Evolutionary conservation across 1,284 basidiomycete genomes (phyloP).

Genomic region (Tilletia horrida): DNA sequence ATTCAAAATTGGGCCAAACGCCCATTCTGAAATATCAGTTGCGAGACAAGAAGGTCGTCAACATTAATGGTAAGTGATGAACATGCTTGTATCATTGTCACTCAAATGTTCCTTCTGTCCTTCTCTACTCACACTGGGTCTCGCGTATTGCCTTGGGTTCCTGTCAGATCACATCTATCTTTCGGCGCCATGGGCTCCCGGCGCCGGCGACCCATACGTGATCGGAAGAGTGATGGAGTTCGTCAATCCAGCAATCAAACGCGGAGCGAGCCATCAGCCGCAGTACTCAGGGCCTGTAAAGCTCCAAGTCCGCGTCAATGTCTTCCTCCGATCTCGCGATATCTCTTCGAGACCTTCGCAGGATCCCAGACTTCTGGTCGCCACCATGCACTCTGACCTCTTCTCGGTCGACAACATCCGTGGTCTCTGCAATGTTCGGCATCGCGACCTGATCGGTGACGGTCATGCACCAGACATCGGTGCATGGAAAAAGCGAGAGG

Average conservation of each 20-base stretch:
- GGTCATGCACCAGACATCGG: constrained; percentile 66
- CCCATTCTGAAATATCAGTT: constrained; percentile 39
- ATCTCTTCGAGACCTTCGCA: constrained; percentile 77
- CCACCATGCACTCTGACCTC: constrained; percentile 90
- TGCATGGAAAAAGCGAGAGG: constrained; percentile 91
- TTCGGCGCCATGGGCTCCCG: constrained; percentile 80
- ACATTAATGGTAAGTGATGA: constrained; percentile 42
- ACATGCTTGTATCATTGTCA: too few relatives aligned
- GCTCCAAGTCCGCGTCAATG: constrained; percentile 71
- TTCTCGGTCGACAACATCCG: constrained; percentile 87
- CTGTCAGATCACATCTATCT: constrained; percentile 86
- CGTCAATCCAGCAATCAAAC: constrained; percentile 59
- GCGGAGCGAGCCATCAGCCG: not conserved
- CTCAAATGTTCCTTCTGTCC: too few relatives aligned
- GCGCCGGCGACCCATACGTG: constrained; percentile 81
- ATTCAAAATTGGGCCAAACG: constrained; percentile 12
- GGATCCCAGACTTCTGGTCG: constrained; percentile 82
- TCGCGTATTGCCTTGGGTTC: not conserved
- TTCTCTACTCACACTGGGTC: too few relatives aligned
- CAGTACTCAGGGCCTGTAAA: not conserved
- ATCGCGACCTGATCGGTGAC: constrained; percentile 79
- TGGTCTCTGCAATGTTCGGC: constrained; percentile 84
- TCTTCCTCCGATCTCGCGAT: constrained; percentile 89
- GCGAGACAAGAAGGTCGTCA: constrained; percentile 40
- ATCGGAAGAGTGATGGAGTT: constrained; percentile 95